A percentile compares a stretch with the other conserved stretches of the same genome.
Conservation (phyloP, 305 asterid species). For the Fraxinus nigra region DNA sequence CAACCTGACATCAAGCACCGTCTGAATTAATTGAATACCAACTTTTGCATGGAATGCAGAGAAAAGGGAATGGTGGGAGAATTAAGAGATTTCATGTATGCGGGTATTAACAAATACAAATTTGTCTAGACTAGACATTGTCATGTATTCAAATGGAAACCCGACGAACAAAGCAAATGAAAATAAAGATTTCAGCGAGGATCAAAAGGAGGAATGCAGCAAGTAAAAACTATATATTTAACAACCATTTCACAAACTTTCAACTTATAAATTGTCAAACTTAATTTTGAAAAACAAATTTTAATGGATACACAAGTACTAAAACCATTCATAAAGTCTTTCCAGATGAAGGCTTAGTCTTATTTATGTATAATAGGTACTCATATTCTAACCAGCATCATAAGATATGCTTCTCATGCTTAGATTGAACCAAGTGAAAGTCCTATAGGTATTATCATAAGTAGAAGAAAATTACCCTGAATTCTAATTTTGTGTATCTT, state of each 20-base stretch:
- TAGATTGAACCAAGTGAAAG: neutral
- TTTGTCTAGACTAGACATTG: neutral
- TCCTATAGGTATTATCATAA: neutral
- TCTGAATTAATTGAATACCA: conserved; percentile 16
- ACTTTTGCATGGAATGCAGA: conserved; percentile 3
- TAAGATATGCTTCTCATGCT: neutral
- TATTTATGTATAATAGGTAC: neutral
- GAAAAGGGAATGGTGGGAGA: neutral
- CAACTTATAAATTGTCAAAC: neutral
- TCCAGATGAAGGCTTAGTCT: neutral
- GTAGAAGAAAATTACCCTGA: conserved; percentile 53
- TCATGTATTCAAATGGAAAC: neutral
- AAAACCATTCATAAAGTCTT: neutral
- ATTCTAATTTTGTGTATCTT: conserved; percentile 77
- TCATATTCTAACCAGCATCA: conserved; percentile 1
- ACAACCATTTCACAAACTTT: neutral
- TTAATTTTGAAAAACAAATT: neutral
- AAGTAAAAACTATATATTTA: neutral
- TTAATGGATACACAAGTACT: neutral
- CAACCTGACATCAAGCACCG: conserved; percentile 60
- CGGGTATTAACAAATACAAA: neutral
- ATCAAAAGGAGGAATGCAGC: conserved; percentile 2
- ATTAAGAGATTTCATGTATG: neutral
- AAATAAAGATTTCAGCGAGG: conserved; percentile 2
- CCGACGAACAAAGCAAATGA: neutral